A percentile compares a stretch with the other conserved stretches of the same genome.
phyloP scores from a whole-genome alignment of 352 stramenopile species.

The Vaucheria bursata region DNA sequence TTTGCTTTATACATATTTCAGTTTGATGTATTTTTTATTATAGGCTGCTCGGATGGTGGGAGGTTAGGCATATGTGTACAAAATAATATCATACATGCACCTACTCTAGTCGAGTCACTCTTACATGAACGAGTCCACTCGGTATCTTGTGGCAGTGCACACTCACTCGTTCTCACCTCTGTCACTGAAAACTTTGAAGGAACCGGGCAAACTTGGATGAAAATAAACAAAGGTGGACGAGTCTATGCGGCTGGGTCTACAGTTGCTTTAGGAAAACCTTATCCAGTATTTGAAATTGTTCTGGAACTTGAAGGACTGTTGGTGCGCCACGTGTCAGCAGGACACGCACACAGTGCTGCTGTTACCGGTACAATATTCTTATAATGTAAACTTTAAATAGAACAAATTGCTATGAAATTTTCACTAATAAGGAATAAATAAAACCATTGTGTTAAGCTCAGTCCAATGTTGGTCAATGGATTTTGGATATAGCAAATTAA shows the following conservation, averaged over 20 bases:
- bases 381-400: background rate
- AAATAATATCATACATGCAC: conserved; percentile 56
- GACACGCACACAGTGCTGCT: conserved; percentile 51
- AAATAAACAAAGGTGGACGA: conserved; percentile 60
- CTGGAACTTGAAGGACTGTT: conserved; percentile 53
- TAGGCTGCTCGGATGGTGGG: conserved; percentile 72
- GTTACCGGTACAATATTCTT: no score
- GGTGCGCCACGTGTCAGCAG: conserved; percentile 51
- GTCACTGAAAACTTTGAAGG: background rate
- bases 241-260: conserved; percentile 74
- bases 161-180: conserved; percentile 65
- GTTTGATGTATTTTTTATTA: no score
- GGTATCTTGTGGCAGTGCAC: conserved; percentile 74
- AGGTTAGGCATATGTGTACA: conserved; percentile 62
- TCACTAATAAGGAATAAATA: no score
- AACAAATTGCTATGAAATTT: background rate
- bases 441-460: no score
- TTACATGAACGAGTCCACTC: conserved; percentile 57
- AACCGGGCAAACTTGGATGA: conserved; percentile 13
- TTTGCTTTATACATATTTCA: no score
- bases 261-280: conserved; percentile 64
- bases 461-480: no score
- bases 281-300: conserved; percentile 65
- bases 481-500: no score
- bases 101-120: conserved; percentile 66